Base-by-base conservation (phyloP, 2,329 filamentous ascomycete genomes). In the Fusarium papillatum region DNA sequence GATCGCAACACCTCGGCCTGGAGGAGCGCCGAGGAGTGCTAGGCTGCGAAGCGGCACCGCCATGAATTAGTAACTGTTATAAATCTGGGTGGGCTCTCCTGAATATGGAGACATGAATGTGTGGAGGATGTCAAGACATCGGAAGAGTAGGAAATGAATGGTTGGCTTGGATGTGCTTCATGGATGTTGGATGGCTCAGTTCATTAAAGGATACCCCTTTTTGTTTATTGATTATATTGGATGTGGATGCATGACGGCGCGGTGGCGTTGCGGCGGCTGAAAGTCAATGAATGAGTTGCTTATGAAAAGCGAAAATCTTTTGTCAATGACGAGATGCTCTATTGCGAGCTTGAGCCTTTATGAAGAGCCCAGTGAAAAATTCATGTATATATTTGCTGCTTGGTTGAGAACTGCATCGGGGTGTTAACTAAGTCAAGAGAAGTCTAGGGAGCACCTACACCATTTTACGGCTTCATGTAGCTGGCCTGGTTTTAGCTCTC, bases 151-250 rank as follows among this genome's bases (percentile, higher is more conserved):
- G 50, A n/a, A 46, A 55, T 57, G 43, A 66, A 60, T 38, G 61
- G 53, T 53, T 70, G 68, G 60, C 50, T 50, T 76, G 68, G 59
- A 72, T 71, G 61, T 63, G 64, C 48, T 73, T 74, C 43, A 70
- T 68, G 72, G 53, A 73, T 70, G 66, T 75, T 74, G 71, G 69
- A 77, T 73, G 75, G 72, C 38, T 68, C 65, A 67, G 67, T 78
- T 78, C 66, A 65, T 71, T 72, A 72, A 72, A 75, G 72, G 77
- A 79, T 80, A 80, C 76, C 78, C 78, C 71, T 71, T 72, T 77
- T 66, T 75, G 72, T 70, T 57, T 77, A 64, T 16, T 22, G 43
- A 68, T 69, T 59, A 67, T 72, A 68, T 57, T 57, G 50, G 50
- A 36, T 67, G 67, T 63, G 64, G 66, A 70, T 72, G 68, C 71